Evolutionary conservation across 257 asterid species (phyloP).

Genomic region (Gentiana macrophylla): DNA sequence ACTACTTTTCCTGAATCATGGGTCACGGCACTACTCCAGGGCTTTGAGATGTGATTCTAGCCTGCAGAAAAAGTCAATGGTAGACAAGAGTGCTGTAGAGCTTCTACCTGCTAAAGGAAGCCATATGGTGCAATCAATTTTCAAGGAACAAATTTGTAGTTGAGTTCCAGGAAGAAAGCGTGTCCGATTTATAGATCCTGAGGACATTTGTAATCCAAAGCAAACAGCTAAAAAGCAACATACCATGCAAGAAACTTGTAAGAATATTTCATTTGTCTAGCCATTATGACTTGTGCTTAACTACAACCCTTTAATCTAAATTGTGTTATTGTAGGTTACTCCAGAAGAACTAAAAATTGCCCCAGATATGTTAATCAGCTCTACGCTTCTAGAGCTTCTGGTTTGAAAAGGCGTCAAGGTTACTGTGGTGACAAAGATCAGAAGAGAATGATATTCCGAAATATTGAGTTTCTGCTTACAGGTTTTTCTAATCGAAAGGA

Average conservation of each 20-base stretch:
- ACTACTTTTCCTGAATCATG: constrained; percentile 15
- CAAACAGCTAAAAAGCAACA: constrained; percentile 26
- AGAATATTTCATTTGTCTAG: constrained; percentile 18
- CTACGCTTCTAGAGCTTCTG: constrained; percentile 32
- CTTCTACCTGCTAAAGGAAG: constrained; percentile 15
- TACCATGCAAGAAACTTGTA: constrained; percentile 29
- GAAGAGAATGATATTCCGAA: constrained; percentile 48
- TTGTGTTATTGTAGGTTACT: constrained; percentile 35
- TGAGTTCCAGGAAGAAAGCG: constrained; percentile 33
- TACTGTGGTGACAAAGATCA: constrained; percentile 20
- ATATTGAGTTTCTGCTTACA: constrained; percentile 68
- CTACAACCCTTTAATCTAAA: constrained; percentile 4
- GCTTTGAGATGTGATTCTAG: constrained; percentile 20
- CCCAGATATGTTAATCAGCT: constrained; percentile 21
- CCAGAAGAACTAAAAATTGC: constrained; percentile 28
- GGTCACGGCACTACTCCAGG: constrained; percentile 15
- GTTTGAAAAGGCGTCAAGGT: constrained; percentile 20
- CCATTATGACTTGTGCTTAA: constrained; percentile 4
- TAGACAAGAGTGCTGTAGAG: constrained; percentile 19
- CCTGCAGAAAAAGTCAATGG: constrained; percentile 19
- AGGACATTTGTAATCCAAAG: constrained; percentile 19
- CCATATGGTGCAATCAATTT: constrained; percentile 13
- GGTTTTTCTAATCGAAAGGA: constrained; percentile 59
- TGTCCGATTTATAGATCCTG: constrained; percentile 40
- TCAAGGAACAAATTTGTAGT: constrained; percentile 17